Evolutionary conservation across 495 filamentous ascomycete genomes (phyloP).

Genomic region (Glarea lozoyensis): DNA sequence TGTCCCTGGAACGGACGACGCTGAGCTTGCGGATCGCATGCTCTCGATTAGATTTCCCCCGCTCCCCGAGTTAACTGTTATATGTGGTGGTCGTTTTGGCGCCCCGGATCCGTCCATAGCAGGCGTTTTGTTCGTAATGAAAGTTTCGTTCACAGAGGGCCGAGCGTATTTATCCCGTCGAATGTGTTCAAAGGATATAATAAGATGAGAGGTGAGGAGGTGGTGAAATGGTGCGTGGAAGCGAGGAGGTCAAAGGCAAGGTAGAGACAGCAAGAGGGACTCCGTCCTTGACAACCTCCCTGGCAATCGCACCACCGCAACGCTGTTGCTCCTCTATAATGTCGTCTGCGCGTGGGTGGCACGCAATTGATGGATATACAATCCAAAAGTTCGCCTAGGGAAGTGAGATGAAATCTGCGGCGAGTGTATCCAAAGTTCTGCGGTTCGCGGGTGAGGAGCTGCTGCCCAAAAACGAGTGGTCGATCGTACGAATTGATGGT

Average conservation of each 20-base stretch:
- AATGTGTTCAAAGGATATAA: too few relatives aligned
- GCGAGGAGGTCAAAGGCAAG: not conserved
- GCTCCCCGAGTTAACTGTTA: conserved; percentile 23
- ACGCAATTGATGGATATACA: too few relatives aligned
- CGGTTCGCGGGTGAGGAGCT: too few relatives aligned
- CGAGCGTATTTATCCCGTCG: conserved; percentile 10
- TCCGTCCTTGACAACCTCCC: not conserved
- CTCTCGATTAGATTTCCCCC: conserved; percentile 17
- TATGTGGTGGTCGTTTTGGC: conserved; percentile 17
- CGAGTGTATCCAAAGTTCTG: too few relatives aligned
- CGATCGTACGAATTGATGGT: too few relatives aligned
- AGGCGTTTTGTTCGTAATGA: conserved; percentile 3
- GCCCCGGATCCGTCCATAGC: not conserved
- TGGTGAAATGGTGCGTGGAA: conserved; percentile 1
- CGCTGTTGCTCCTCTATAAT: too few relatives aligned
- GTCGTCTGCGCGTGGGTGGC: too few relatives aligned
- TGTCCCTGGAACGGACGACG: conserved; percentile 5
- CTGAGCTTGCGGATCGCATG: conserved; percentile 8
- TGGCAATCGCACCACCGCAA: not conserved
- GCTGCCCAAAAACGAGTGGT: too few relatives aligned
- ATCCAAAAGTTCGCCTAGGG: too few relatives aligned
- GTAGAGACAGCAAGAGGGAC: conserved; percentile 2
- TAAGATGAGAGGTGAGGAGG: not conserved
- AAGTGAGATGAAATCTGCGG: too few relatives aligned
- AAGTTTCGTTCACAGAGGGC: too few relatives aligned